Percentiles rank a stretch among this genome's conserved stretches.
These are phyloP conservation scores for Entomortierella beljakovae DNA, from an alignment of 192 early-diverging fungal species.

Conservation along the genomic window DNA sequence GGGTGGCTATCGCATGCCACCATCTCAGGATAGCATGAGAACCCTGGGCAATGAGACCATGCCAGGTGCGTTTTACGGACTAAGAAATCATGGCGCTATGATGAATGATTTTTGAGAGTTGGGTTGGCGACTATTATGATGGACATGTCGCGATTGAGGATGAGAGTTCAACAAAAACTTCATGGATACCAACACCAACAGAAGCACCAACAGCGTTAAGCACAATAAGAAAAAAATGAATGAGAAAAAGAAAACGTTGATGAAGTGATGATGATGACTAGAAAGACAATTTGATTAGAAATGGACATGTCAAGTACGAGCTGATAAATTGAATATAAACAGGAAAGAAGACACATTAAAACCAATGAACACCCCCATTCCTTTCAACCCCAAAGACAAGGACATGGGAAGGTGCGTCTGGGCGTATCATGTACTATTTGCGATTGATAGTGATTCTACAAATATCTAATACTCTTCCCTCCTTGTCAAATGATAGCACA, in stretches of 20 bases:
- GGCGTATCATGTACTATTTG: background rate
- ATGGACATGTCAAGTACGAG: background rate
- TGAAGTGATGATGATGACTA: background rate
- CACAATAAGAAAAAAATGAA: too few species aligned
- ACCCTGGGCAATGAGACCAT: slow-evolving; percentile 18
- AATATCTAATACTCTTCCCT: background rate
- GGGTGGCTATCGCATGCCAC: slow-evolving; percentile 20
- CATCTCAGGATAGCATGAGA: slow-evolving; percentile 9
- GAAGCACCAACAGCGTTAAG: too few species aligned
- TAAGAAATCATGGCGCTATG: slow-evolving; percentile 4
- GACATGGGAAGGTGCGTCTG: slow-evolving; percentile 31
- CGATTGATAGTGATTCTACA: background rate
- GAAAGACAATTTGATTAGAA: background rate
- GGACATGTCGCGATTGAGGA: background rate
- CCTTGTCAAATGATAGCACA: background rate
- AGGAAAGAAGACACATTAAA: background rate
- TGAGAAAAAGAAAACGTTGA: background rate
- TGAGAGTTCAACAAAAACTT: too few species aligned
- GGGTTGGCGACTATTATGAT: background rate
- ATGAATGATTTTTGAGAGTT: slow-evolving; percentile 12
- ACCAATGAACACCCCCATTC: slow-evolving; percentile 17
- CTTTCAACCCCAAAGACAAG: slow-evolving; percentile 9
- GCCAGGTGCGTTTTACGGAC: slow-evolving; percentile 35
- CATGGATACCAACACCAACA: too few species aligned
- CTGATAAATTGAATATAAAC: background rate